Percentiles rank a stretch among this genome's conserved stretches.
These are phyloP conservation scores for Cercospora nicotianae DNA, from an alignment of 2,329 filamentous ascomycete genomes.

Conservation along the genomic window DNA sequence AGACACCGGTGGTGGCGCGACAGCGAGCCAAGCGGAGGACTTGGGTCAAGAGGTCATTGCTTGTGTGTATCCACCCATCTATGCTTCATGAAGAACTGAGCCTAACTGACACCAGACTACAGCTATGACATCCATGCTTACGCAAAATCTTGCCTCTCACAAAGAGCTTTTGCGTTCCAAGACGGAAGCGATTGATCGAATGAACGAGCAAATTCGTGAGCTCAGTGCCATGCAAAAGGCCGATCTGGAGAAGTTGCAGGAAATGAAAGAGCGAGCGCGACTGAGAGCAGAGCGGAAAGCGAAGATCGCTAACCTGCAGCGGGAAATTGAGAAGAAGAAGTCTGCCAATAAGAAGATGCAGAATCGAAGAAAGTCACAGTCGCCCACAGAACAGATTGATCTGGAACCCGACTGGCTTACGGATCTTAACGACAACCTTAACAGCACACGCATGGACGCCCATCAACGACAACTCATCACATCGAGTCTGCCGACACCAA, in stretches of 20 bases:
- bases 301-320: constrained; percentile 79
- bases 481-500: constrained; percentile 31
- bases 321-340: constrained; percentile 52
- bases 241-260: constrained; percentile 71
- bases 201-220: constrained; percentile 77
- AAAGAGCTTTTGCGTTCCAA: constrained; percentile 78
- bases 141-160: constrained; percentile 75
- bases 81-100: constrained; percentile 13
- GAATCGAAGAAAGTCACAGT: constrained; percentile 53
- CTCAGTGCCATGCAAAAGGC: constrained; percentile 77
- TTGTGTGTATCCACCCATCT: constrained; percentile 57
- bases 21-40: constrained; percentile 59
- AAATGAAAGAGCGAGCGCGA: constrained; percentile 65
- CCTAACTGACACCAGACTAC: constrained; percentile 29
- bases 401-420: constrained; percentile 40
- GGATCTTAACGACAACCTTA: constrained; percentile 32
- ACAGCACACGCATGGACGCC: constrained; percentile 18
- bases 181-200: constrained; percentile 76
- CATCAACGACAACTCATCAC: constrained; percentile 26
- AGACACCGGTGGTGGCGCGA: constrained; percentile 46
- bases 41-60: constrained; percentile 77
- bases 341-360: constrained; percentile 19
- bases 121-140: constrained; percentile 82
- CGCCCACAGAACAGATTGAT: constrained; percentile 19
- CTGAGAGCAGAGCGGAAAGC: constrained; percentile 64